Evolutionary conservation across 495 filamentous ascomycete genomes (phyloP).

Genomic region (Tuber brumale): DNA sequence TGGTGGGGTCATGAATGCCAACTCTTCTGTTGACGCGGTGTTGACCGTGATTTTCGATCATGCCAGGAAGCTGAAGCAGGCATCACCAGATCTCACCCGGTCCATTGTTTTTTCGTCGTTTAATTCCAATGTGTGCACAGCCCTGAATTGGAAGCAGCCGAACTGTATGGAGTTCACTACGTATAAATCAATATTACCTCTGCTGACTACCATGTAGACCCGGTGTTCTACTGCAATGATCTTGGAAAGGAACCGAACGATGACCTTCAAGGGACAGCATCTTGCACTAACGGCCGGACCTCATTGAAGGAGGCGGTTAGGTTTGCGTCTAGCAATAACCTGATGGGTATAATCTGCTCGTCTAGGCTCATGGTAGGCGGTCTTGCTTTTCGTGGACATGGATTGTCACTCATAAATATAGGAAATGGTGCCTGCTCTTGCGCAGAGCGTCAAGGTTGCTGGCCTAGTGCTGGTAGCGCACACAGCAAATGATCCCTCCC

Average conservation of each 20-base stretch:
- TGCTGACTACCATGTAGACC: conserved; percentile 50
- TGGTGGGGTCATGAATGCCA: conserved; percentile 72
- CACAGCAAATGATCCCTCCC: conserved; percentile 52
- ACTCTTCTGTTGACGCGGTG: conserved; percentile 75
- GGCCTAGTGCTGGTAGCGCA: conserved; percentile 91
- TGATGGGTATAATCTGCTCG: conserved; percentile 92
- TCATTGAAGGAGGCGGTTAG: conserved; percentile 92
- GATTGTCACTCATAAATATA: conserved; percentile 41
- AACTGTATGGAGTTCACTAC: conserved; percentile 58
- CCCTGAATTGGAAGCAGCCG: conserved; percentile 97
- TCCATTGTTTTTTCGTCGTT: conserved; percentile 89
- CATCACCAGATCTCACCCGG: conserved; percentile 60
- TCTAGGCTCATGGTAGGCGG: conserved; percentile 71
- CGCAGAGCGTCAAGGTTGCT: conserved; percentile 87
- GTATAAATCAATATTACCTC: background rate
- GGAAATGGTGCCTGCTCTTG: conserved; percentile 86
- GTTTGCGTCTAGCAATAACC: conserved; percentile 90
- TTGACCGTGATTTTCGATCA: conserved; percentile 85
- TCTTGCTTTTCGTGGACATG: background rate
- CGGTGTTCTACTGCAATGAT: conserved; percentile 90
- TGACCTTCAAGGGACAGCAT: conserved; percentile 27
- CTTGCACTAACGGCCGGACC: conserved; percentile 61
- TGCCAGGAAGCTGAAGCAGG: conserved; percentile 65
- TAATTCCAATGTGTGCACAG: conserved; percentile 80
- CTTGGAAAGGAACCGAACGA: conserved; percentile 53